Evolutionary conservation across 75 land plant genomes (phyloP).

Genomic region (Larix kaempferi): DNA sequence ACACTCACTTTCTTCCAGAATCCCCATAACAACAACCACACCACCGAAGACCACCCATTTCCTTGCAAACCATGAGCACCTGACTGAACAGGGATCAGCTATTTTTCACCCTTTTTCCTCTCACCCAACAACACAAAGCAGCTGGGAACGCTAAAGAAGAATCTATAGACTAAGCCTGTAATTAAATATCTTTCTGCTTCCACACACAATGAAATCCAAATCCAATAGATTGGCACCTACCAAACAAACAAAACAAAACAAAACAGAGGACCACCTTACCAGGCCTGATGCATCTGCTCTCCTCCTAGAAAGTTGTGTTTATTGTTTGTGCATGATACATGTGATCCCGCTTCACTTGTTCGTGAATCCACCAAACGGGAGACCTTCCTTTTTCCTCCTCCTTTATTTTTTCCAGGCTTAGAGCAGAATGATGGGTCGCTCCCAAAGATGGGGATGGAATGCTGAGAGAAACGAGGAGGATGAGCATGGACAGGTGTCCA

Average conservation of each 20-base stretch:
- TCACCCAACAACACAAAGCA: not conserved
- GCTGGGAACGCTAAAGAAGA: not conserved
- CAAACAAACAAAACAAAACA: not conserved
- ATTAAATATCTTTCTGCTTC: not conserved
- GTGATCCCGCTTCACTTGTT: not conserved
- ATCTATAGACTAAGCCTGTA: no score
- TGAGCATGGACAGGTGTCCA: constrained; percentile 6
- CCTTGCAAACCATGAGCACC: not conserved
- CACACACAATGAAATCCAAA: not conserved
- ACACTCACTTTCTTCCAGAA: not conserved
- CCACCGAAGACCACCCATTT: not conserved
- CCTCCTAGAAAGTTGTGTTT: not conserved
- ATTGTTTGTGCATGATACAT: not conserved
- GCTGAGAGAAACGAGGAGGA: not conserved
- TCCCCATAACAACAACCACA: not conserved
- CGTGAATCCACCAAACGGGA: constrained; percentile 2
- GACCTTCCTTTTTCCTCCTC: not conserved
- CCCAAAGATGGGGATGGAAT: not conserved
- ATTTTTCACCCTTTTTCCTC: not conserved
- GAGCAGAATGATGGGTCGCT: not conserved
- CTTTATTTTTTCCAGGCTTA: not conserved
- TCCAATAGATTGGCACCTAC: not conserved
- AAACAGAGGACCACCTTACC: constrained; percentile 6
- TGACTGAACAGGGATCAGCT: not conserved
- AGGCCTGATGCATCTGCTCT: constrained; percentile 1